Evolutionary conservation across 306 rosid genomes (phyloP), one percentile per base, ranked within the genome.

Genomic region (Geum urbanum): DNA sequence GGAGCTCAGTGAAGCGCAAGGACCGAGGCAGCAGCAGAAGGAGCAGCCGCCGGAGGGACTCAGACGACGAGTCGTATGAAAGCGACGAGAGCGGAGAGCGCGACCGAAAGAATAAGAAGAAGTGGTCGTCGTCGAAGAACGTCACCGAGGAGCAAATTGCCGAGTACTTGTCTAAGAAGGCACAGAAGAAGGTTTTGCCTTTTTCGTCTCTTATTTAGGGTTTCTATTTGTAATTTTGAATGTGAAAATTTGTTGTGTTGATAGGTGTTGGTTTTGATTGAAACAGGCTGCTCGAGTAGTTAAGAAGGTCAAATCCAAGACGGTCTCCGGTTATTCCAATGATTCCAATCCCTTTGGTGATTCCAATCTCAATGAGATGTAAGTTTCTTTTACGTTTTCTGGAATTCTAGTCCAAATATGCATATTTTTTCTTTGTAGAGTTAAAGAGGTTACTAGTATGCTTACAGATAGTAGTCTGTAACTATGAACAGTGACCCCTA

Each of bases 281-380:
- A 24, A 32, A 37, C 63, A 89, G 98, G 96, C 95, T 2, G 55
- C 53, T 72, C 77, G 79, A 76, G 89, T 80, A 39, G 95, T 96
- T 3, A 92, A 92, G 79, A 88, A 86, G 70, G 74, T 89, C 58
- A 92, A 89, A 76, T 66, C 87, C 3, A 81, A 74, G 54, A 83
- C 88, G 35, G 95, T 88, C 47, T 86, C 98, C 0, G 96, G 96
- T 50, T 92, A 89, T 73, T 89, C 98, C 10, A 92, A 92, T 45
- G 98, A 89, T 67, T 88, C 98, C 7, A 92, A 92, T 85, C 98
- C 96, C 32, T 89, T 89, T 61, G 98, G 98, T 67, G 98, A 92
- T 73, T 86, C 98, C 71, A 92, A 92, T 83, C 96, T 92, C 79
- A 92, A 86, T 65, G 98, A 92, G 69, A 86, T 74, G 98, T 89